phyloP scores from a whole-genome alignment of 768 basidiomycete genomes.

The Austroboletus eburneus region DNA sequence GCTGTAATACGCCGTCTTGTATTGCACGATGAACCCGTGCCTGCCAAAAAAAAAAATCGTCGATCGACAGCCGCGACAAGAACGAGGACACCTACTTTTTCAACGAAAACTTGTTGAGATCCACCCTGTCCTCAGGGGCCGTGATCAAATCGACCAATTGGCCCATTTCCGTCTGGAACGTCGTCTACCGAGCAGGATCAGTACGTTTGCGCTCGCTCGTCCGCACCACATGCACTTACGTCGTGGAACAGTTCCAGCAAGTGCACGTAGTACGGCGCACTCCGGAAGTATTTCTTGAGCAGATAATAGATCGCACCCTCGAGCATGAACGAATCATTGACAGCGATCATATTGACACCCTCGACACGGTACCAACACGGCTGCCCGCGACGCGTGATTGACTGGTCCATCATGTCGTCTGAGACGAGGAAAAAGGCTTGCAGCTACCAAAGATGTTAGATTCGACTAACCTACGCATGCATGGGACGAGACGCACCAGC shows the following conservation, averaged over 20 bases:
- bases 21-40: neutral
- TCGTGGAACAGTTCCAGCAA: neutral
- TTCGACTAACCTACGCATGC: too few relatives aligned
- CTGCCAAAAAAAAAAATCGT: neutral
- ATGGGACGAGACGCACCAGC: neutral
- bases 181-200: too few relatives aligned
- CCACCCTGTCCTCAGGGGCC: neutral
- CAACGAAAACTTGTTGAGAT: neutral
- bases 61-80: too few relatives aligned
- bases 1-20: neutral
- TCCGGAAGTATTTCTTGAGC: too few relatives aligned
- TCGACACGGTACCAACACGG: neutral
- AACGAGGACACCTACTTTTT: neutral
- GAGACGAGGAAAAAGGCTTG: conserved; percentile 96
- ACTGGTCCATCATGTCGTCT: neutral
- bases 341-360: neutral
- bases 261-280: neutral
- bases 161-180: neutral
- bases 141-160: neutral
- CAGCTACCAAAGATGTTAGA: too few relatives aligned
- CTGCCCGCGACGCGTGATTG: neutral
- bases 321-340: neutral
- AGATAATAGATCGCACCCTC: neutral
- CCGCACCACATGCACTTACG: neutral
- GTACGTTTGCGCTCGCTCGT: too few relatives aligned